These are phyloP conservation scores for Malbranchea zuffiana DNA, from an alignment of 2,329 filamentous ascomycete species.

Conservation along the genomic window DNA sequence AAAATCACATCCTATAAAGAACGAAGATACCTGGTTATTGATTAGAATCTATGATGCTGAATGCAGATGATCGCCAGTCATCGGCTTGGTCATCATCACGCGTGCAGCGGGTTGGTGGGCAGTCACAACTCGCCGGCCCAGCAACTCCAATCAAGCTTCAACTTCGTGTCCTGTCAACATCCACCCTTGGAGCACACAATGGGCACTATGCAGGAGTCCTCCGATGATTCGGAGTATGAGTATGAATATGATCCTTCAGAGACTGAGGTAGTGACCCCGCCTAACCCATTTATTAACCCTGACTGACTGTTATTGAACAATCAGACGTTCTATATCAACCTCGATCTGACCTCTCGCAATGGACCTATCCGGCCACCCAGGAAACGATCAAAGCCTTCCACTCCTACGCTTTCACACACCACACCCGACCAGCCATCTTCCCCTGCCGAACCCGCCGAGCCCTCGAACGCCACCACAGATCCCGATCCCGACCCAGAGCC, in stretches of 20 bases:
- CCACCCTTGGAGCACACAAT: too few species aligned
- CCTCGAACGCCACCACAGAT: too few species aligned
- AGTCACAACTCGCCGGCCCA: too few species aligned
- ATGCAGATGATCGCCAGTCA: too few species aligned
- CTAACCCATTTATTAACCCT: conserved; percentile 10
- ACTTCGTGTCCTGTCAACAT: too few species aligned
- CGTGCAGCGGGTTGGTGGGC: too few species aligned
- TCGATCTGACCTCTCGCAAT: conserved; percentile 44
- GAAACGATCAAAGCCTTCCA: conserved; percentile 13
- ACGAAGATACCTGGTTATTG: too few species aligned
- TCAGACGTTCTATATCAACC: conserved; percentile 48
- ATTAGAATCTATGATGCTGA: too few species aligned
- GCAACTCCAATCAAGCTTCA: too few species aligned
- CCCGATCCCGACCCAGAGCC: conserved; percentile 14
- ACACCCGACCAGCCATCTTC: conserved; percentile 16
- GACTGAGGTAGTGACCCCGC: conserved; percentile 46
- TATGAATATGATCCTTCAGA: conserved; percentile 48
- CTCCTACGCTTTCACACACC: conserved; percentile 5
- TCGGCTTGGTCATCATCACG: too few species aligned
- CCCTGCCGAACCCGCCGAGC: too few species aligned
- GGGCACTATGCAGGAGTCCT: conserved; percentile 11
- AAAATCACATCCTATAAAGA: too few species aligned
- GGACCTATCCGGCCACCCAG: conserved; percentile 28
- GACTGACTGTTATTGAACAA: conserved; percentile 10
- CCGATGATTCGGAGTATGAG: conserved; percentile 44